Conservation (phyloP, 2,329 filamentous ascomycete genomes). For the Thermothelomyces thermophilus region DNA sequence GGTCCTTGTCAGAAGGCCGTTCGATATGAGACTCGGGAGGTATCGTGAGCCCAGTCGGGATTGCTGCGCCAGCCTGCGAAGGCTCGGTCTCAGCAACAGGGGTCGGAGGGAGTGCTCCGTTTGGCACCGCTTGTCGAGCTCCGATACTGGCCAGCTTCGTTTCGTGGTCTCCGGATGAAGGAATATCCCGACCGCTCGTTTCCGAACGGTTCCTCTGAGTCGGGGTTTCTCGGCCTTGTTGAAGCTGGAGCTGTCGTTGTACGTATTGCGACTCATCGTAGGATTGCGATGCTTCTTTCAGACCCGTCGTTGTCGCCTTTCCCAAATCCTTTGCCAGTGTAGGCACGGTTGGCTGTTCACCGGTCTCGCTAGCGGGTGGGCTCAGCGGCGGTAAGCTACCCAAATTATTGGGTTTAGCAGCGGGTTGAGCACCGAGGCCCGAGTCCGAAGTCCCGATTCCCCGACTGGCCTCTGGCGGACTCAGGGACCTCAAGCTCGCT, state of each 20-base stretch:
- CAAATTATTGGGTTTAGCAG: conserved; percentile 32
- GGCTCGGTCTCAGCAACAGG: conserved; percentile 40
- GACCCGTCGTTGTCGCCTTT: conserved; percentile 66
- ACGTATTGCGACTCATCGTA: conserved; percentile 84
- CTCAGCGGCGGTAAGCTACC: conserved; percentile 50
- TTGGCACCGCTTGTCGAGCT: conserved; percentile 29
- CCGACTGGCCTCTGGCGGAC: conserved; percentile 38
- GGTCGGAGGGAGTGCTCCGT: conserved; percentile 32
- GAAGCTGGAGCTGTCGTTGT: conserved; percentile 73
- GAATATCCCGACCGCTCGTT: conserved; percentile 37
- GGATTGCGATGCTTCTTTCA: conserved; percentile 63
- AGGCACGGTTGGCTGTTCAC: conserved; percentile 57
- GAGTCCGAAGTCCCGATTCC: conserved; percentile 33
- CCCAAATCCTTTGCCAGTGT: conserved; percentile 71
- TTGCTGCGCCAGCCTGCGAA: conserved; percentile 27
- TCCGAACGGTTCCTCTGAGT: conserved; percentile 40
- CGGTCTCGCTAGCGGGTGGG: conserved; percentile 64
- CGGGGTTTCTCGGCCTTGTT: conserved; percentile 64
- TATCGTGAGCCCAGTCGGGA: conserved; percentile 13
- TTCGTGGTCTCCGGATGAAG: conserved; percentile 35
- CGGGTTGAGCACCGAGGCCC: conserved; percentile 30
- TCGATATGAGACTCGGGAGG: conserved; percentile 36
- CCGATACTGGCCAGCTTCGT: conserved; percentile 26
- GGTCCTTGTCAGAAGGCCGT: conserved; percentile 46
- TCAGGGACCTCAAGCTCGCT: conserved; percentile 58